Evolutionary conservation across 164 flowering plant genomes (phyloP).

Genomic region (Stephania cephalantha): DNA sequence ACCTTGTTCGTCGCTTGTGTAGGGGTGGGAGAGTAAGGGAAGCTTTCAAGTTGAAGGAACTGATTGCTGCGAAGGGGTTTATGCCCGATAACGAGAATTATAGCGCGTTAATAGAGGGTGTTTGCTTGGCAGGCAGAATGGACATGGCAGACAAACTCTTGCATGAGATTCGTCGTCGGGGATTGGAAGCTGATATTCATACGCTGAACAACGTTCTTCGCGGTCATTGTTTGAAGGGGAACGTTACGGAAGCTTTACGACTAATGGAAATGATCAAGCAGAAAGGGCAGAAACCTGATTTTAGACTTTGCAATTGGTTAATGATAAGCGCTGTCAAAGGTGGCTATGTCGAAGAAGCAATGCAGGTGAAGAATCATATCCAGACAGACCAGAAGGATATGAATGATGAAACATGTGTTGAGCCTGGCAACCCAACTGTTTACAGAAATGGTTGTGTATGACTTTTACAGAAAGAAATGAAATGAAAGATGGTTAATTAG

Average conservation of each 20-base stretch:
- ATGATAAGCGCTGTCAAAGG: neutral
- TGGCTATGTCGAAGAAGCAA: conserved; percentile 13
- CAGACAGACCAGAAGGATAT: neutral
- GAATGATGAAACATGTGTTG: neutral
- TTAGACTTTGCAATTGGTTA: conserved; percentile 11
- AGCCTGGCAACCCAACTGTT: conserved; percentile 4
- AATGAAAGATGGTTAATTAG: conserved; percentile 6
- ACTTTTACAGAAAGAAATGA: neutral
- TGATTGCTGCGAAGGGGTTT: conserved; percentile 12
- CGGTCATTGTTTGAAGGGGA: conserved; percentile 12
- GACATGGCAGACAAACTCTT: conserved; percentile 18
- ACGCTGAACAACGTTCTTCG: conserved; percentile 11
- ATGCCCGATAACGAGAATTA: conserved; percentile 14
- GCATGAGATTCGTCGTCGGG: conserved; percentile 5
- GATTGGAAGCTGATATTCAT: conserved; percentile 11
- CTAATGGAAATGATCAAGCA: conserved; percentile 9
- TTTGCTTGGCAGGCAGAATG: conserved; percentile 19
- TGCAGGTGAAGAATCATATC: conserved; percentile 15
- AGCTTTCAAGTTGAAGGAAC: conserved; percentile 16
- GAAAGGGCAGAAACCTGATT: conserved; percentile 14
- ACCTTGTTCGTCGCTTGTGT: conserved; percentile 14
- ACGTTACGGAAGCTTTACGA: conserved; percentile 8
- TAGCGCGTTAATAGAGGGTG: conserved; percentile 17
- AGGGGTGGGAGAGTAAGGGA: conserved; percentile 15
- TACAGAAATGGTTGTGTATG: neutral